These are phyloP conservation scores for Penicillium ucsense DNA, from an alignment of 495 filamentous ascomycete species.

Conservation along the genomic window DNA sequence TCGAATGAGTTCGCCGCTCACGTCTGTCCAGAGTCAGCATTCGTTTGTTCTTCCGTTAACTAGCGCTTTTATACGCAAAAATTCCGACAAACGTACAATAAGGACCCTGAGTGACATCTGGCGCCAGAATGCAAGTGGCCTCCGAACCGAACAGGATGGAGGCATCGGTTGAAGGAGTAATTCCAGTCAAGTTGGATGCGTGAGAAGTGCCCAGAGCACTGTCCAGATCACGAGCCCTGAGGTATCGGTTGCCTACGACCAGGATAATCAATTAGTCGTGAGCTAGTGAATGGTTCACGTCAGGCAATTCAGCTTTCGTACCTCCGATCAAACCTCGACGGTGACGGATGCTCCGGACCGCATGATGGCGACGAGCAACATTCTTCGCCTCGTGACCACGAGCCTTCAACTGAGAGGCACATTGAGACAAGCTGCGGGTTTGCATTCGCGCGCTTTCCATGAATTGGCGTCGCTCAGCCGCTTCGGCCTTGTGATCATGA, in stretches of 20 bases:
- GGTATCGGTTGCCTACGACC: slow-evolving; percentile 11
- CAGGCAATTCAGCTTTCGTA: too few species aligned
- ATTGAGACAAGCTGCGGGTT: slow-evolving; percentile 35
- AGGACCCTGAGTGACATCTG: slow-evolving; percentile 47
- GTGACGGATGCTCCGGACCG: slow-evolving; percentile 21
- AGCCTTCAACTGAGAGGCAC: slow-evolving; percentile 38
- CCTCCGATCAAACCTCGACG: slow-evolving; percentile 12
- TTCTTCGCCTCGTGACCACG: slow-evolving; percentile 37
- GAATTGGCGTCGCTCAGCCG: slow-evolving; percentile 34
- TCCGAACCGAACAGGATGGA: slow-evolving; percentile 42
- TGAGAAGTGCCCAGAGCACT: slow-evolving; percentile 30
- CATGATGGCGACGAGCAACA: slow-evolving; percentile 31
- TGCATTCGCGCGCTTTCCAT: slow-evolving; percentile 23
- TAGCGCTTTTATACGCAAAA: too few species aligned
- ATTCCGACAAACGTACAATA: slow-evolving; percentile 29
- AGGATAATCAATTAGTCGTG: neutral
- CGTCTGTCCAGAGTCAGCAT: slow-evolving; percentile 13
- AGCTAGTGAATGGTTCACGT: too few species aligned
- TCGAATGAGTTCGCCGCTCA: slow-evolving; percentile 44
- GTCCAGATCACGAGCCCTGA: slow-evolving; percentile 33
- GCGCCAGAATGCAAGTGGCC: slow-evolving; percentile 46
- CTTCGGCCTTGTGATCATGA: slow-evolving; percentile 36
- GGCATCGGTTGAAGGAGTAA: slow-evolving; percentile 39
- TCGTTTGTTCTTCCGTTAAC: too few species aligned
- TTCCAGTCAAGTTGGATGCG: slow-evolving; percentile 33